A percentile compares a stretch with the other conserved stretches of the same genome.
Conservation (phyloP, 2,329 filamentous ascomycete genomes). For the Apiospora saccharicola region DNA sequence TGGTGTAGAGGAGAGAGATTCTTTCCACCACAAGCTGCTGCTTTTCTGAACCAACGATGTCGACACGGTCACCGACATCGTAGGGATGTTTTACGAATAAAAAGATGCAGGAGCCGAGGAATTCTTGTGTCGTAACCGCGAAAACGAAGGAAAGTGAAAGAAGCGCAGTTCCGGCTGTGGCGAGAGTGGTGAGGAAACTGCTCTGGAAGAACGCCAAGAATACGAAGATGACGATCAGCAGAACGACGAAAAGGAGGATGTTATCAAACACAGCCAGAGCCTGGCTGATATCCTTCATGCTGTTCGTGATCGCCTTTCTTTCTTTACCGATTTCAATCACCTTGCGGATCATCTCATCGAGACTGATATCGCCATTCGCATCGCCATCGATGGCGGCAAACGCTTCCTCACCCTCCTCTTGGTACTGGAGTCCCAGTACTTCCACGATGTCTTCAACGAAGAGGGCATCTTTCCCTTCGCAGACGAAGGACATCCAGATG, state of each 20-base stretch:
- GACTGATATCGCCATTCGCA: slow-evolving; percentile 89
- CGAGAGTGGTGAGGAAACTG: slow-evolving; percentile 83
- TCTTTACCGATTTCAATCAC: slow-evolving; percentile 84
- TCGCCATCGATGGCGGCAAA: slow-evolving; percentile 85
- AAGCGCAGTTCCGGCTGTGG: slow-evolving; percentile 89
- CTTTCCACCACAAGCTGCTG: slow-evolving; percentile 85
- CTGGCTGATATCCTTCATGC: slow-evolving; percentile 97
- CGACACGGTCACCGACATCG: slow-evolving; percentile 93
- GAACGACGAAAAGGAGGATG: slow-evolving; percentile 81
- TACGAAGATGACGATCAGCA: slow-evolving; percentile 82
- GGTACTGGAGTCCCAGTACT: slow-evolving; percentile 79
- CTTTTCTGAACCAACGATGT: slow-evolving; percentile 67
- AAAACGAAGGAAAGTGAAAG: slow-evolving; percentile 98
- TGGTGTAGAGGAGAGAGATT: slow-evolving; percentile 91
- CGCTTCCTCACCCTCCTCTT: slow-evolving; percentile 83
- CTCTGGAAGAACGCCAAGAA: slow-evolving; percentile 90
- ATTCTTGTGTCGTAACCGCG: slow-evolving; percentile 88
- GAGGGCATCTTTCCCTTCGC: slow-evolving; percentile 84
- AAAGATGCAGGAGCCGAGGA: slow-evolving; percentile 98
- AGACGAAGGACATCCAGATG: slow-evolving; percentile 98
- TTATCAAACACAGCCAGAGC: slow-evolving; percentile 91
- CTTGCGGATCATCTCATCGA: slow-evolving; percentile 94
- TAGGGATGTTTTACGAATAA: slow-evolving; percentile 98
- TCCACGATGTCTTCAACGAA: slow-evolving; percentile 84
- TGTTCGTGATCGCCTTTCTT: slow-evolving; percentile 86